These are phyloP conservation scores for Xylaria multiplex DNA, from an alignment of 2,329 filamentous ascomycete genomes.

Conservation along the genomic window DNA sequence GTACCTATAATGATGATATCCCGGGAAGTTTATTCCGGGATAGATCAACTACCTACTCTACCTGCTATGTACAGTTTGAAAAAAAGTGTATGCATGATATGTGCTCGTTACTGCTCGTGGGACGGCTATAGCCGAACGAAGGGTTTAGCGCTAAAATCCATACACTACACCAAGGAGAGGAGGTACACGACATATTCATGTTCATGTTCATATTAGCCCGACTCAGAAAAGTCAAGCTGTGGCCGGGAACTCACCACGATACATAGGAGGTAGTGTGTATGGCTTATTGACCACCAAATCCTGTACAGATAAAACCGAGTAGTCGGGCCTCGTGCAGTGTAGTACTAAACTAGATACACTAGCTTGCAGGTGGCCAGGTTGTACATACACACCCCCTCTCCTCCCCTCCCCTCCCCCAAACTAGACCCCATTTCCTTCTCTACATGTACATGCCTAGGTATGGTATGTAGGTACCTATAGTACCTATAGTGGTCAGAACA, in stretches of 20 bases:
- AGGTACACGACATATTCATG: not conserved
- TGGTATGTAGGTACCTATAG: too few relatives aligned
- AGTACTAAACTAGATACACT: constrained; percentile 24
- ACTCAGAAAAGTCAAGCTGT: constrained; percentile 3
- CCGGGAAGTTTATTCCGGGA: constrained; percentile 4
- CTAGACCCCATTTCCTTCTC: too few relatives aligned
- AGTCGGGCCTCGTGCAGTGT: constrained; percentile 46
- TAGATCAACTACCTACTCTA: not conserved
- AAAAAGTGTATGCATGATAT: constrained; percentile 7
- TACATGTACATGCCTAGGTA: too few relatives aligned
- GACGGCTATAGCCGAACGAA: constrained; percentile 24
- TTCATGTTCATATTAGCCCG: not conserved
- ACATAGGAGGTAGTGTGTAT: constrained; percentile 11
- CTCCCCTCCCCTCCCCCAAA: too few relatives aligned
- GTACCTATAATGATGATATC: not conserved
- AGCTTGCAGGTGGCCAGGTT: constrained; percentile 2
- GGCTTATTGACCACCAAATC: not conserved
- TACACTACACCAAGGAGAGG: not conserved
- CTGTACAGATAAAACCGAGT: constrained; percentile 45
- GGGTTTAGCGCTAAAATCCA: constrained; percentile 22
- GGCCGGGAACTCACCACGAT: constrained; percentile 6
- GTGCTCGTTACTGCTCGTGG: constrained; percentile 1
- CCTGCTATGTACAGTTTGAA: not conserved
- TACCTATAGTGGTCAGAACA: too few relatives aligned
- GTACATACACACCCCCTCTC: constrained; percentile 8